phyloP scores from a whole-genome alignment of 2,329 filamentous ascomycete species.

The Calonectria ilicicola region DNA sequence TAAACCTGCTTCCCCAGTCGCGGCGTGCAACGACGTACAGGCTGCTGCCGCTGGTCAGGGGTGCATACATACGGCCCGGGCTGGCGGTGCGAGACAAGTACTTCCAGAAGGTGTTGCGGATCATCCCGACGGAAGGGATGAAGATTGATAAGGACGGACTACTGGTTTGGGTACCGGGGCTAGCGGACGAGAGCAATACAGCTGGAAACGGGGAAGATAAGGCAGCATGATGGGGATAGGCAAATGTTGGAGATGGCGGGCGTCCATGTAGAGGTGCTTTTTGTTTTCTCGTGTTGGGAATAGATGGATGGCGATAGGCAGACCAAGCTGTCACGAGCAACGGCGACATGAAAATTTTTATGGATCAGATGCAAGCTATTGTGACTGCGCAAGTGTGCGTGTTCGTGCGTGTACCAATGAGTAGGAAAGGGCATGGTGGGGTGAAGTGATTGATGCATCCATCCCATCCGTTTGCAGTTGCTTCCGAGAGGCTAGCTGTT shows the following conservation, averaged over 20 bases:
- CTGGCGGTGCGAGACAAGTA: conserved; percentile 88
- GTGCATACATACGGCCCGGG: conserved; percentile 77
- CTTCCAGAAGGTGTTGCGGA: conserved; percentile 89
- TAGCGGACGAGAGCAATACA: conserved; percentile 34
- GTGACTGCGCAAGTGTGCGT: neutral
- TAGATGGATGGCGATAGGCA: conserved; percentile 8
- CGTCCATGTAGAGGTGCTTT: neutral
- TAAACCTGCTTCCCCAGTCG: conserved; percentile 87
- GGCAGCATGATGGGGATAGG: neutral
- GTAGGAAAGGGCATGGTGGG: conserved; percentile 2
- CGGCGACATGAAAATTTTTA: conserved; percentile 3
- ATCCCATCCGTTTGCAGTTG: conserved; percentile 1
- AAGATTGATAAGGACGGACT: conserved; percentile 73
- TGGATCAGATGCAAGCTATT: neutral
- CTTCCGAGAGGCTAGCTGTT: neutral
- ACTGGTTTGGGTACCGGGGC: conserved; percentile 68
- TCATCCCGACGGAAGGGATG: conserved; percentile 82
- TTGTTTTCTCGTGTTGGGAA: neutral
- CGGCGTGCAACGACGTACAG: conserved; percentile 80
- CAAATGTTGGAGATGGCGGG: neutral
- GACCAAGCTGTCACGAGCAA: conserved; percentile 11
- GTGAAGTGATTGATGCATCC: neutral
- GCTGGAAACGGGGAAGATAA: conserved; percentile 35
- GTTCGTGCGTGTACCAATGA: neutral
- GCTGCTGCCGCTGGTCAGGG: conserved; percentile 75